Evolutionary conservation across 352 stramenopile genomes (phyloP), one percentile per base, ranked within the genome.

Genomic region (Pythium insidiosum): DNA sequence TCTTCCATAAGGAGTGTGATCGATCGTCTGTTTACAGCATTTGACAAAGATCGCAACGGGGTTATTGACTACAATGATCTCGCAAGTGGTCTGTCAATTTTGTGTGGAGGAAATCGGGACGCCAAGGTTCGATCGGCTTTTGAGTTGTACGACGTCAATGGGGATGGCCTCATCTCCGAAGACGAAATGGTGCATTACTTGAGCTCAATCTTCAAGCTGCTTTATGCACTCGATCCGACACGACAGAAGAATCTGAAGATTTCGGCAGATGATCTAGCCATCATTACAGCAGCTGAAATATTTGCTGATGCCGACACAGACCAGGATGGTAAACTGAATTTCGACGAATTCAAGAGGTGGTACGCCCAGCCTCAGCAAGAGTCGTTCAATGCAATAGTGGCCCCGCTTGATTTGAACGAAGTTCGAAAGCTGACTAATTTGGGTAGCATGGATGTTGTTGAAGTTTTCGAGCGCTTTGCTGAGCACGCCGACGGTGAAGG

Each of bases 231-330:
- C 3, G 77, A 89, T 37, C 82, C 75, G 21, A 74, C 72, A 12
- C 69, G 65, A 1, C 51, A 73, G 31, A 61, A 69, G n/a, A 67
- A 69, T 21, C 50, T 92, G 23, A 72, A n/a, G 33, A 76, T 83
- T 41, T 66, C 70, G 4, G 56, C 82, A 1, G 58, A 81, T 4
- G 73, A 81, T 36, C 47, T 95, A 4, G 84, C 84, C 7, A 34
- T 36, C 5, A 66, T 69, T 34, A 95, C 83, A 24, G 63, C 79
- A 6, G 57, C 61, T 1, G 61, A 94, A 31, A 88, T 91, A 50
- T 97, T 97, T 51, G 53, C 82, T 2, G 66, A 90, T 12, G 93
- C 84, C 2, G 86, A 97, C 36, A 41, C 85, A 6, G 85, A 96
- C 50, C 54, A 72, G 19, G 80, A 94, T 56, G 82, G 80, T 4